phyloP scores from a whole-genome alignment of 2,329 filamentous ascomycete species.

The Venturia asperata region DNA sequence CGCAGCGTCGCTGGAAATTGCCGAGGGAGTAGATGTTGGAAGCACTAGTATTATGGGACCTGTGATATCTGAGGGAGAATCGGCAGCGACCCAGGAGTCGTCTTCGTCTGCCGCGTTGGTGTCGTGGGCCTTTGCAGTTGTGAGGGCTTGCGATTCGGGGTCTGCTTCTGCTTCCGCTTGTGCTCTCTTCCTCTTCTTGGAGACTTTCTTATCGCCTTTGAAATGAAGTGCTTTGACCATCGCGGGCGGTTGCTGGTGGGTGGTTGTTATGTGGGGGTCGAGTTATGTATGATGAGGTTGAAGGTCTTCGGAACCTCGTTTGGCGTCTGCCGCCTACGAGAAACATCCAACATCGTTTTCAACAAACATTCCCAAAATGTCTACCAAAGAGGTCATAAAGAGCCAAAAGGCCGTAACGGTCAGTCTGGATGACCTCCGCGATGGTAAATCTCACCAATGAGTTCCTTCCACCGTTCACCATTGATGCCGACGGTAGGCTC shows the following conservation, averaged over 20 bases:
- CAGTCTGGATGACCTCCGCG: slow-evolving; percentile 36
- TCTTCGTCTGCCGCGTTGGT: slow-evolving; percentile 50
- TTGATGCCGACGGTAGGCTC: slow-evolving; percentile 43
- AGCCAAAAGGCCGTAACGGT: slow-evolving; percentile 26
- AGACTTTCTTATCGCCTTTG: slow-evolving; percentile 89
- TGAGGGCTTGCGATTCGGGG: slow-evolving; percentile 28
- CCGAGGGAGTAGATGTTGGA: slow-evolving; percentile 63
- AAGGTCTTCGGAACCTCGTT: neutral
- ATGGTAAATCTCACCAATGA: slow-evolving; percentile 32
- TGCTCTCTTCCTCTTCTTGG: slow-evolving; percentile 78
- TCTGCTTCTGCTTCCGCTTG: slow-evolving; percentile 44
- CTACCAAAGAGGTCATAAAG: neutral
- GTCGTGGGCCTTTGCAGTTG: slow-evolving; percentile 24
- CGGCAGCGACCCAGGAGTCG: slow-evolving; percentile 88
- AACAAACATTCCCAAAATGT: slow-evolving; percentile 7
- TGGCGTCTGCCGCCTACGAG: neutral
- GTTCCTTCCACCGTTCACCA: neutral
- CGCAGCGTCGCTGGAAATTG: slow-evolving; percentile 75
- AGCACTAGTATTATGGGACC: slow-evolving; percentile 80
- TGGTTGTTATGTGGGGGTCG: neutral
- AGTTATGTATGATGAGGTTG: neutral
- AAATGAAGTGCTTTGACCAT: slow-evolving; percentile 91
- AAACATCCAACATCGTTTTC: neutral
- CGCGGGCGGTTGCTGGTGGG: slow-evolving; percentile 25
- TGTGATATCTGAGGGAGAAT: slow-evolving; percentile 62